Conservation (phyloP, 768 basidiomycete species). For the Multifurca ochricompacta region DNA sequence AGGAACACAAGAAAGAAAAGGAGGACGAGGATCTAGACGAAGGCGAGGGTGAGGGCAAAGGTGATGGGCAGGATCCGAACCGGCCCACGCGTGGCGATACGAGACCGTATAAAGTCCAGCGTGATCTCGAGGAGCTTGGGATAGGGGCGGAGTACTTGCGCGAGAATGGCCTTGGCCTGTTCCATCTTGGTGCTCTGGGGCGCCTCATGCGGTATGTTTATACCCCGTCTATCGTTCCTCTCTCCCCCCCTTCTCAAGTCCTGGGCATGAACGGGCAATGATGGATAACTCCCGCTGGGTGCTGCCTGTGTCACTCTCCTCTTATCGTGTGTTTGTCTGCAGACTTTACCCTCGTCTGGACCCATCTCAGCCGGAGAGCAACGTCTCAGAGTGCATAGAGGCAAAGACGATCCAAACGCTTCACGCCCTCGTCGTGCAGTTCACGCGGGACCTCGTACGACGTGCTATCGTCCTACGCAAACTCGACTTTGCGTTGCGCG, state of each 20-base stretch:
- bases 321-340: neutral
- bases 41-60: slow-evolving; percentile 7
- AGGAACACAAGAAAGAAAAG: too few species aligned
- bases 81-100: slow-evolving; percentile 33
- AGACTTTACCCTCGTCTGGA: slow-evolving; percentile 30
- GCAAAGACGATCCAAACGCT: slow-evolving; percentile 41
- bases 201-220: slow-evolving; percentile 38
- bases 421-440: slow-evolving; percentile 28
- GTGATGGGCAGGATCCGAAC: neutral
- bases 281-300: too few species aligned
- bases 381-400: slow-evolving; percentile 35
- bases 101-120: slow-evolving; percentile 38
- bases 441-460: slow-evolving; percentile 44
- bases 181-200: slow-evolving; percentile 35
- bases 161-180: slow-evolving; percentile 39
- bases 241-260: neutral
- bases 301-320: too few species aligned
- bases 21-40: slow-evolving; percentile 22
- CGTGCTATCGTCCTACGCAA: slow-evolving; percentile 48
- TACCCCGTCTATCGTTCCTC: too few species aligned
- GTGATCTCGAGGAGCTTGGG: slow-evolving; percentile 35
- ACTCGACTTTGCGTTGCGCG: slow-evolving; percentile 51
- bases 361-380: slow-evolving; percentile 15
- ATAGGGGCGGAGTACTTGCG: slow-evolving; percentile 39
- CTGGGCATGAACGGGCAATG: too few species aligned